Base-by-base conservation (phyloP, 306 rosid species). In the Datisca glomerata region DNA sequence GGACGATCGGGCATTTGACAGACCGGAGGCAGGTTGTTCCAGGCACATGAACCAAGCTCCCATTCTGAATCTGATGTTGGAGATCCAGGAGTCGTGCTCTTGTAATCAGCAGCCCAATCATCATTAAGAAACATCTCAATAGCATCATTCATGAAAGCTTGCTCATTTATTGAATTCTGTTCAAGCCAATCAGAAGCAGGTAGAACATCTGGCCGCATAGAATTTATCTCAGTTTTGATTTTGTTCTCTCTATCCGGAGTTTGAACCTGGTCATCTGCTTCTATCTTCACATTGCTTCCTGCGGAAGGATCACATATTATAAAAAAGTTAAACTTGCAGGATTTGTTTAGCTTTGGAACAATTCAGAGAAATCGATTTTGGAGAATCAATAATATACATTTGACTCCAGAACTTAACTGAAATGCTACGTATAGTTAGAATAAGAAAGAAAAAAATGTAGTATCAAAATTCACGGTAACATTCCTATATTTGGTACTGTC, bases 11-110 rank as follows among this genome's bases (percentile, higher is more conserved):
- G 56, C 67, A 68, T 61, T 37, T 70, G 72, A 61, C 56, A 68
- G 49, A 74, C 62, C 12, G 69, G 57, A 41, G 67, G 76, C 75
- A 64, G 57, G 68, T 59, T 66, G 53, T 71, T 64, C 77, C 85
- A 56, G 12, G 44, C 37, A 43, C 69, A 71, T 18, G 72, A 66
- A 61, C 61, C 63, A 42, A 71, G 32, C 16, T 73, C 81, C 70
- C 73, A 66, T 18, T 50, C 77, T 36, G 63, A 71, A 66, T 59
- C 60, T 17, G 66, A 49, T 18, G 64, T 40, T 15, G 80, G 60
- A 59, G 60, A 65, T 45, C 65, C 89, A 27, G 55, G 15, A 25
- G 49, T 47, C 49, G 47, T 19, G 55, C 66, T 59, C 62, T 72
- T 64, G 61, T 52, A 66, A 68, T 68, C 77, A 1, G 64, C 23